Conservation (phyloP, 2,329 filamentous ascomycete genomes). For the Westerdykella ornata region DNA sequence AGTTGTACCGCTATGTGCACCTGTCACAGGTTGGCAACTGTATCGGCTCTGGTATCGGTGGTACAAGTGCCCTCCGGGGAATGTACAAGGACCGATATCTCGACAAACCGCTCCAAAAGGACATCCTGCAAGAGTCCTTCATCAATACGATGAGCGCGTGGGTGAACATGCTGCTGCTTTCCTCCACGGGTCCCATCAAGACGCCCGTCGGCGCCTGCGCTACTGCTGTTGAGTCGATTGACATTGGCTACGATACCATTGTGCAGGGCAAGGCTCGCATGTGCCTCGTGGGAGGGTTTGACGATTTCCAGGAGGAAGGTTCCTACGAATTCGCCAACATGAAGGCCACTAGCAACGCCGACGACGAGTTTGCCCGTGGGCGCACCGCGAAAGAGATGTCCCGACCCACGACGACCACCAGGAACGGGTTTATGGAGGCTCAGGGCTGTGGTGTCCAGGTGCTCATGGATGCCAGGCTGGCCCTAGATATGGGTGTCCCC, state of each 20-base stretch:
- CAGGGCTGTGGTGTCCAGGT: slow-evolving; percentile 97
- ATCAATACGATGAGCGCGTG: slow-evolving; percentile 99
- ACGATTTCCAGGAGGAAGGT: slow-evolving; percentile 98
- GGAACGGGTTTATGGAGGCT: slow-evolving; percentile 98
- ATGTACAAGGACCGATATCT: slow-evolving; percentile 99
- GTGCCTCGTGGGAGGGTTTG: slow-evolving; percentile 96
- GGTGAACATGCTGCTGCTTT: slow-evolving; percentile 98
- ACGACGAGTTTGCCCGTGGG: slow-evolving; percentile 92
- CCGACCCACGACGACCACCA: slow-evolving; percentile 88
- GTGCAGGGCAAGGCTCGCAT: slow-evolving; percentile 96
- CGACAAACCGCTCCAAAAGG: slow-evolving; percentile 95
- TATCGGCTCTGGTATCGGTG: slow-evolving; percentile 96
- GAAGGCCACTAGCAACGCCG: slow-evolving; percentile 97
- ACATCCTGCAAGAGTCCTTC: slow-evolving; percentile 98
- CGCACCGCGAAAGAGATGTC: slow-evolving; percentile 98
- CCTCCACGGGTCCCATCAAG: slow-evolving; percentile 93
- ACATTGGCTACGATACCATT: slow-evolving; percentile 97
- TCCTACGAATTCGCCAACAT: slow-evolving; percentile 99
- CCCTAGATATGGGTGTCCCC: slow-evolving; percentile 95
- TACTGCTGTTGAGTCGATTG: slow-evolving; percentile 92
- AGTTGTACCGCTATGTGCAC: slow-evolving; percentile 99
- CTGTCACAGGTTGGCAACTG: slow-evolving; percentile 98
- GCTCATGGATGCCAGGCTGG: slow-evolving; percentile 95
- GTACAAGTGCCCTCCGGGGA: slow-evolving; percentile 80
- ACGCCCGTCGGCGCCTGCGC: slow-evolving; percentile 96